These are phyloP conservation scores for Termitomyces sp. DNA, from an alignment of 768 basidiomycete species.

Conservation along the genomic window DNA sequence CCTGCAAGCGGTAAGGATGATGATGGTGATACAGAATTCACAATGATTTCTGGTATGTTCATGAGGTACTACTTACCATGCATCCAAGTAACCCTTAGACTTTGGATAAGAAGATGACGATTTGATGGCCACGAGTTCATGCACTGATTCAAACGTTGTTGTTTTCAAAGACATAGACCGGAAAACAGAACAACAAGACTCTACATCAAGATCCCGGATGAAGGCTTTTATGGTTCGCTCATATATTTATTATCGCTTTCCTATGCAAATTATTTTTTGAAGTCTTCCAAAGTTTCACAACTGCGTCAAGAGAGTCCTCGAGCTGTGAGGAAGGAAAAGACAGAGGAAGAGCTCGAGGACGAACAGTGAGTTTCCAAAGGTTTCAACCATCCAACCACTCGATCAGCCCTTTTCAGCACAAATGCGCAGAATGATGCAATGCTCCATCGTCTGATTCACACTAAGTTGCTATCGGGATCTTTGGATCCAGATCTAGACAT, in stretches of 20 bases:
- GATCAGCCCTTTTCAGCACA: slow-evolving; percentile 38
- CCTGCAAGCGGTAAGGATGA: neutral
- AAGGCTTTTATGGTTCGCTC: slow-evolving; percentile 72
- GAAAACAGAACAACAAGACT: slow-evolving; percentile 12
- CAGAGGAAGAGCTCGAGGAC: slow-evolving; percentile 43
- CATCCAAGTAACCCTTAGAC: slow-evolving; percentile 16
- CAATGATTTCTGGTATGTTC: slow-evolving; percentile 4
- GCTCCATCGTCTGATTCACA: slow-evolving; percentile 77
- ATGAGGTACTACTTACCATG: neutral
- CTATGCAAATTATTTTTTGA: slow-evolving; percentile 21
- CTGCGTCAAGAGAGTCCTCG: slow-evolving; percentile 33
- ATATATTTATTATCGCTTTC: neutral
- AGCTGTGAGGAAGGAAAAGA: slow-evolving; percentile 17
- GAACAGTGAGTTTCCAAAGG: slow-evolving; percentile 38
- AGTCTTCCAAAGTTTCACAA: slow-evolving; percentile 75
- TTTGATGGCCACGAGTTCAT: slow-evolving; percentile 29
- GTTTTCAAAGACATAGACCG: slow-evolving; percentile 43
- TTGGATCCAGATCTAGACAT: slow-evolving; percentile 56
- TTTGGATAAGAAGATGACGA: slow-evolving; percentile 44
- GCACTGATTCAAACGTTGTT: slow-evolving; percentile 39
- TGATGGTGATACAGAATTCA: slow-evolving; percentile 11
- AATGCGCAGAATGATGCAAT: slow-evolving; percentile 75
- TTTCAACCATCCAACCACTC: neutral
- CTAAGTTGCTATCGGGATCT: slow-evolving; percentile 72
- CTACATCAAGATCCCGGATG: slow-evolving; percentile 36